Evolutionary conservation across 83 land plant genomes (phyloP).

Genomic region (Picea engelmannii): DNA sequence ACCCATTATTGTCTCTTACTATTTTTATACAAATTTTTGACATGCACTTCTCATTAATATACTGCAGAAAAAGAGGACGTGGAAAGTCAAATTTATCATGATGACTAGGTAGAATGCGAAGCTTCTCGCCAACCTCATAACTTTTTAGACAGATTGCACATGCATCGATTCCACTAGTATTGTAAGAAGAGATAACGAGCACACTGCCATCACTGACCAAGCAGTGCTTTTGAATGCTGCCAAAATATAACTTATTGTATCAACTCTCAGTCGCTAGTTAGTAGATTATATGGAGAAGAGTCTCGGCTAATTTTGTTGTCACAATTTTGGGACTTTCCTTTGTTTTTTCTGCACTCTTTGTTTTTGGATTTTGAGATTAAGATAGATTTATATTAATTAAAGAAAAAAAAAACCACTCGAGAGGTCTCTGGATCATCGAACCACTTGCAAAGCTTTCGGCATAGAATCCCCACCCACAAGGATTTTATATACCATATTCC

Average conservation of each 20-base stretch:
- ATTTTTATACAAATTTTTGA: constrained; percentile 6
- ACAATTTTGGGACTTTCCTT: too few species aligned
- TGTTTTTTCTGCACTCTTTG: too few species aligned
- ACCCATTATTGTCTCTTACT: neutral
- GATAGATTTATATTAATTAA: too few species aligned
- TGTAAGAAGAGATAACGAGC: constrained; percentile 46
- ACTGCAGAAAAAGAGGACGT: neutral
- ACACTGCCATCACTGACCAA: constrained; percentile 57
- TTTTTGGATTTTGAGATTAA: too few species aligned
- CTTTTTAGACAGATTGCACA: constrained; percentile 37
- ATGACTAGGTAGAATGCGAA: constrained; percentile 28
- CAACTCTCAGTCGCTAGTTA: neutral
- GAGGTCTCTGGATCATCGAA: too few species aligned
- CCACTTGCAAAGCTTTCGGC: too few species aligned
- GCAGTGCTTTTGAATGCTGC: constrained; percentile 51
- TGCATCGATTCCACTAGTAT: constrained; percentile 32
- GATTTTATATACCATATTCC: too few species aligned
- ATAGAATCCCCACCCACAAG: too few species aligned
- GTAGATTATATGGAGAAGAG: too few species aligned
- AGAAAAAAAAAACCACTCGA: too few species aligned
- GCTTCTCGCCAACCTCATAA: constrained; percentile 27
- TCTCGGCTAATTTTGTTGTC: too few species aligned
- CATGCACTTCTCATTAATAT: neutral
- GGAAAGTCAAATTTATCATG: constrained; percentile 21
- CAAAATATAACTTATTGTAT: constrained; percentile 36